Conservation (phyloP, 192 early-diverging fungal species). For the Rhizoclosmatium globosum region DNA sequence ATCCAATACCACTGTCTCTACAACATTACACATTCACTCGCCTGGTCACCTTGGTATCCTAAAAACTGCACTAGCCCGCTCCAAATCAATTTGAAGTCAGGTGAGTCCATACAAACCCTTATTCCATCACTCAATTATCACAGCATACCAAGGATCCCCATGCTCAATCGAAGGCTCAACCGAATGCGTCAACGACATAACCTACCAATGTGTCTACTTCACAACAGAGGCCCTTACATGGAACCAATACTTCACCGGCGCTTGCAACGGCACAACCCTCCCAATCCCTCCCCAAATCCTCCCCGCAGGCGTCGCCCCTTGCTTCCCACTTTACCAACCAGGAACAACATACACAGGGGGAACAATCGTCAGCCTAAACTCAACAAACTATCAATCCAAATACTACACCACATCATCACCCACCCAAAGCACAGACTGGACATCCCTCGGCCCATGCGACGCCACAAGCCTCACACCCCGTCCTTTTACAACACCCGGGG, state of each 20-base stretch:
- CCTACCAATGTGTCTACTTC: not conserved
- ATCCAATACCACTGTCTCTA: not conserved
- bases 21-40: not conserved
- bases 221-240: not conserved
- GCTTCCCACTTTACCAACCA: not conserved
- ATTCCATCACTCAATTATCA: not conserved
- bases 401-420: constrained; percentile 13
- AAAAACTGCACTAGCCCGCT: not conserved
- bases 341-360: not conserved
- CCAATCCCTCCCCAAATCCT: not conserved
- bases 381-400: constrained; percentile 15
- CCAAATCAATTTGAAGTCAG: not conserved
- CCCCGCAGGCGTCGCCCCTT: not conserved
- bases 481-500: not conserved
- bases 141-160: not conserved
- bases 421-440: constrained; percentile 13
- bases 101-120: not conserved
- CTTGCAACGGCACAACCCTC: not conserved
- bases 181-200: constrained; percentile 2
- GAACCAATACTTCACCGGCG: not conserved
- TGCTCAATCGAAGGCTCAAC: constrained; percentile 2
- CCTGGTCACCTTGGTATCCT: not conserved
- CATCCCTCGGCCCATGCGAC: constrained; percentile 1
- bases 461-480: not conserved
- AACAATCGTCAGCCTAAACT: not conserved